A percentile compares a stretch with the other conserved stretches of the same genome.
phyloP scores from a whole-genome alignment of 2,329 filamentous ascomycete species.

The Grosmannia serpens region DNA sequence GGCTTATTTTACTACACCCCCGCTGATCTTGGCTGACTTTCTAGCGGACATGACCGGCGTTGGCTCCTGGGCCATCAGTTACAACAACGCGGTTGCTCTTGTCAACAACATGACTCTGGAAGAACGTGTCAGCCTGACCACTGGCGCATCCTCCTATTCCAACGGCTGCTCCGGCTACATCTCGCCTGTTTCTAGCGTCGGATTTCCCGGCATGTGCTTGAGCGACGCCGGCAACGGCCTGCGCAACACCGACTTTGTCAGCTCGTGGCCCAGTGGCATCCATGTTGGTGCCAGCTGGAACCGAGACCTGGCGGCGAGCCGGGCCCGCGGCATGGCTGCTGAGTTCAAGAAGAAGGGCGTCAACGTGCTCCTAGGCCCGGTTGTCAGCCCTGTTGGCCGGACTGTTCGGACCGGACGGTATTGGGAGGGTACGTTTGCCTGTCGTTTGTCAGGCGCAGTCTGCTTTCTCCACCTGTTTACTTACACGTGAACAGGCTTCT shows the following conservation, averaged over 20 bases:
- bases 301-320: constrained; percentile 52
- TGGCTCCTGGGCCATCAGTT: constrained; percentile 55
- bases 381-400: constrained; percentile 54
- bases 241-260: constrained; percentile 30
- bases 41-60: constrained; percentile 43
- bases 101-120: constrained; percentile 60
- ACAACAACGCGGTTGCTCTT: constrained; percentile 54
- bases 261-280: constrained; percentile 19
- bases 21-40: neutral
- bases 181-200: constrained; percentile 23
- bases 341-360: constrained; percentile 71
- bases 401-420: constrained; percentile 51
- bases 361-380: constrained; percentile 68
- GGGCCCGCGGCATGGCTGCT: constrained; percentile 62
- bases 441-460: neutral
- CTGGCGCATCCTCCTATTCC: constrained; percentile 49
- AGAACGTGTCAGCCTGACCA: constrained; percentile 69
- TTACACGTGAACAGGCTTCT: constrained; percentile 18
- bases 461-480: neutral
- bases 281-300: constrained; percentile 45
- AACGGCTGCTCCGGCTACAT: constrained; percentile 38
- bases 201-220: constrained; percentile 33
- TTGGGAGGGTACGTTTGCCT: constrained; percentile 31
- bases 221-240: constrained; percentile 33
- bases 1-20: neutral